phyloP scores from a whole-genome alignment of 257 asterid genomes.

The Handroanthus guayacan region DNA sequence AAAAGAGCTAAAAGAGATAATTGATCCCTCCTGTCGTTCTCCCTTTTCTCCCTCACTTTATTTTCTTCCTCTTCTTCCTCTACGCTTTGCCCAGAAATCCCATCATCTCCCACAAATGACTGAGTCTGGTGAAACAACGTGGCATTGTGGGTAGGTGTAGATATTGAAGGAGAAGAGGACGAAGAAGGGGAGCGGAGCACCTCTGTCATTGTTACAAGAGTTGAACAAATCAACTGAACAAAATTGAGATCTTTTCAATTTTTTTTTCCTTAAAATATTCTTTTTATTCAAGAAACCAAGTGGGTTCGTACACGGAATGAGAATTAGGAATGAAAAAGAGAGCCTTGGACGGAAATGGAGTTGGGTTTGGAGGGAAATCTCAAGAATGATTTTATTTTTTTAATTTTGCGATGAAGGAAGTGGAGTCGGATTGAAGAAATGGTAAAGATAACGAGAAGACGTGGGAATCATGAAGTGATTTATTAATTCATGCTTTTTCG shows the following conservation, averaged over 20 bases:
- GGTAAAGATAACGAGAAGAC: constrained; percentile 58
- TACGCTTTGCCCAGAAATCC: constrained; percentile 37
- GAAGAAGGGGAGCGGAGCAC: constrained; percentile 92
- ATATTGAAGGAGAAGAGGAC: constrained; percentile 78
- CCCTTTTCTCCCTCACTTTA: constrained; percentile 62
- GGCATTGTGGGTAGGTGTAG: constrained; percentile 77
- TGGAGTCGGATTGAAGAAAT: constrained; percentile 61
- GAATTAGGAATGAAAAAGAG: constrained; percentile 8
- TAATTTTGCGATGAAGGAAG: constrained; percentile 34
- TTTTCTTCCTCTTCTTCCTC: constrained; percentile 51
- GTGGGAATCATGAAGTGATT: constrained; percentile 75
- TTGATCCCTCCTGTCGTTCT: constrained; percentile 72
- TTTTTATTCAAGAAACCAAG: constrained; percentile 45
- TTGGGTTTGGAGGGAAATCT: constrained; percentile 45
- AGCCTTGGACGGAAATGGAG: constrained; percentile 29
- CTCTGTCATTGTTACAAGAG: constrained; percentile 73
- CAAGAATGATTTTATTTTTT: neutral
- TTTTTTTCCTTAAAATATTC: neutral
- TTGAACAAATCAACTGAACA: constrained; percentile 47
- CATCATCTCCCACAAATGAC: constrained; percentile 52
- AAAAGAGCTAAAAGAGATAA: constrained; percentile 83
- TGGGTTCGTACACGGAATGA: constrained; percentile 27
- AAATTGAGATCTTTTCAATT: constrained; percentile 38
- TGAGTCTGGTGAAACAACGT: constrained; percentile 64
- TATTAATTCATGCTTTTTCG: constrained; percentile 24